phyloP scores from a whole-genome alignment of 129 eudicot species.

The Flaveria brownii region DNA sequence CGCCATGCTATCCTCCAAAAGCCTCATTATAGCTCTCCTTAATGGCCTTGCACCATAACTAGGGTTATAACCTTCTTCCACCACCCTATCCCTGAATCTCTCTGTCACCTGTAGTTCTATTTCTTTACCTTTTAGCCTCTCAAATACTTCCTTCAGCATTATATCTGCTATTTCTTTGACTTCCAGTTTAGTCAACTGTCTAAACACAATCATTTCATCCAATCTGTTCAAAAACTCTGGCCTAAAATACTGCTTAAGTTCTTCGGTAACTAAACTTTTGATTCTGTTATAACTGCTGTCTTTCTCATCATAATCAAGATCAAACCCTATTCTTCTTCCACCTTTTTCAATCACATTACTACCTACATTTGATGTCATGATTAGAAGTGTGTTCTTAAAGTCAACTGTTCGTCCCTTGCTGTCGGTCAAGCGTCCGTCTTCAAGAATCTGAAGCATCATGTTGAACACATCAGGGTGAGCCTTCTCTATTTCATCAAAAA shows the following conservation, averaged over 20 bases:
- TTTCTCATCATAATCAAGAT: conserved; percentile 71
- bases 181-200: conserved; percentile 33
- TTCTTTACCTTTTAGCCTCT: conserved; percentile 41
- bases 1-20: conserved; percentile 52
- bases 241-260: conserved; percentile 40
- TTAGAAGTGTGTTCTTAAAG: conserved; percentile 48
- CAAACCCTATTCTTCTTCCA: conserved; percentile 76
- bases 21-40: conserved; percentile 46
- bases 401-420: conserved; percentile 53
- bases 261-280: conserved; percentile 36
- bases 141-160: conserved; percentile 44
- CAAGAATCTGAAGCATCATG: conserved; percentile 54
- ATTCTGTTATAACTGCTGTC: conserved; percentile 67
- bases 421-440: conserved; percentile 54
- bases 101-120: conserved; percentile 41
- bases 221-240: conserved; percentile 48
- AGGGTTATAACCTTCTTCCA: conserved; percentile 50
- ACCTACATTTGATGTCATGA: conserved; percentile 52
- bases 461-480: conserved; percentile 55
- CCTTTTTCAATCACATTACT: conserved; percentile 34
- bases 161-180: conserved; percentile 40
- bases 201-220: conserved; percentile 47
- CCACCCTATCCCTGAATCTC: conserved; percentile 36
- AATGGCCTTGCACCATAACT: conserved; percentile 60
- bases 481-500: conserved; percentile 59